Percentiles rank a stretch among this genome's conserved stretches.
Conservation (phyloP, 2,329 filamentous ascomycete genomes). For the Ophiostoma quercus region DNA sequence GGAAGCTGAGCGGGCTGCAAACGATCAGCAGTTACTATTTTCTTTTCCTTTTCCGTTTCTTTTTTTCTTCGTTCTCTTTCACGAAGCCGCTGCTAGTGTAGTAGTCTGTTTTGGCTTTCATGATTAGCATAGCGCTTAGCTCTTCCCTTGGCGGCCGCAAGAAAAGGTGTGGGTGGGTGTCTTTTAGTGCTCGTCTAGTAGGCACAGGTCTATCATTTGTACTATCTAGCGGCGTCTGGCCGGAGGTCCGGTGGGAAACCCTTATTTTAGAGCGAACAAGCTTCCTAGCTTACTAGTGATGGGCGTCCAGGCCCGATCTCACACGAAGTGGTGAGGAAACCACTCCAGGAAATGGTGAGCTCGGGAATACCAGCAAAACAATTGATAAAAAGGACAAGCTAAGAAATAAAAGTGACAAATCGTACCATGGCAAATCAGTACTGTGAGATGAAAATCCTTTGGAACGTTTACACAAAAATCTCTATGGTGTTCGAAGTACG, state of each 20-base stretch:
- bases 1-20: background rate
- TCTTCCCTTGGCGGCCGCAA: background rate
- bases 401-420: background rate
- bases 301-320: background rate
- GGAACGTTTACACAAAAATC: background rate
- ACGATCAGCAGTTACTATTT: background rate
- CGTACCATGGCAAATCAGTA: background rate
- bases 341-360: background rate
- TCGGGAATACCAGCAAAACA: background rate
- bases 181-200: background rate
- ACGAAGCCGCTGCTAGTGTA: background rate
- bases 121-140: background rate
- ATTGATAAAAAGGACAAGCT: background rate
- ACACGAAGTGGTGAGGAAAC: background rate
- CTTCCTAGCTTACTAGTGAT: background rate
- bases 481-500: background rate
- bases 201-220: background rate
- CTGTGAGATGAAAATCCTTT: background rate
- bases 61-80: too few species aligned
- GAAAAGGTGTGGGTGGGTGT: background rate
- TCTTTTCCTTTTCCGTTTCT: too few species aligned
- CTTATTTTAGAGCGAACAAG: background rate
- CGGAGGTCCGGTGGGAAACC: constrained; percentile 13
- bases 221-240: background rate
- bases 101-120: background rate